These are phyloP conservation scores for Huntiella omanensis DNA, from an alignment of 2,329 filamentous ascomycete genomes.

Conservation along the genomic window DNA sequence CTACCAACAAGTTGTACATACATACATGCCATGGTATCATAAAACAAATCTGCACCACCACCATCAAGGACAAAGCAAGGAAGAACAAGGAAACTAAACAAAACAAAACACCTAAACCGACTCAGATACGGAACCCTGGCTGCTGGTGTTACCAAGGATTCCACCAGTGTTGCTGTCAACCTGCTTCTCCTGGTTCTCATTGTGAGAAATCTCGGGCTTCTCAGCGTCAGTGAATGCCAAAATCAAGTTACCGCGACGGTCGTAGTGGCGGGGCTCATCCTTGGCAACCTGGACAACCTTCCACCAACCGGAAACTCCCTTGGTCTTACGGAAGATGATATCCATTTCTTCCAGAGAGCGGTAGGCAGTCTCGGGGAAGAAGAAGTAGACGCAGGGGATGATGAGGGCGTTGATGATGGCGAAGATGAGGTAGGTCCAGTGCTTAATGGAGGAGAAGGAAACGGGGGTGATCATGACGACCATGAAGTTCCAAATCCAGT, in stretches of 20 bases:
- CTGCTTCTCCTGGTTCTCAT: constrained; percentile 3
- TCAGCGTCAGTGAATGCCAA: constrained; percentile 27
- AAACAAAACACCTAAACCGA: no score
- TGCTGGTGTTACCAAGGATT: constrained; percentile 1
- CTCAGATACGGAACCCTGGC: background rate
- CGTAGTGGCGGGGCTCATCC: constrained; percentile 35
- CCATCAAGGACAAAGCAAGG: no score
- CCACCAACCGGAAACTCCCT: constrained; percentile 21
- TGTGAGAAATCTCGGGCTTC: constrained; percentile 13
- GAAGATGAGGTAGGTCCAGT: constrained; percentile 47
- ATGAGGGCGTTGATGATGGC: constrained; percentile 33
- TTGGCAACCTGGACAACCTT: constrained; percentile 21
- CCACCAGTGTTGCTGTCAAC: background rate
- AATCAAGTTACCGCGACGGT: constrained; percentile 39
- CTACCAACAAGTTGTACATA: no score
- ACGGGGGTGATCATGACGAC: constrained; percentile 45
- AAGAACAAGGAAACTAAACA: no score
- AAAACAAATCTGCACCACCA: no score
- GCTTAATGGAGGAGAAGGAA: constrained; percentile 35
- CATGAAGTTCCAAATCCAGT: constrained; percentile 46
- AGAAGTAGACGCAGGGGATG: constrained; percentile 45
- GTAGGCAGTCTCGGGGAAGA: constrained; percentile 68
- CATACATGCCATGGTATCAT: no score
- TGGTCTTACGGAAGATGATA: constrained; percentile 37
- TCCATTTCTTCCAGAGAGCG: constrained; percentile 14